phyloP scores from a whole-genome alignment of 768 basidiomycete genomes.

The Russula dissimulans region DNA sequence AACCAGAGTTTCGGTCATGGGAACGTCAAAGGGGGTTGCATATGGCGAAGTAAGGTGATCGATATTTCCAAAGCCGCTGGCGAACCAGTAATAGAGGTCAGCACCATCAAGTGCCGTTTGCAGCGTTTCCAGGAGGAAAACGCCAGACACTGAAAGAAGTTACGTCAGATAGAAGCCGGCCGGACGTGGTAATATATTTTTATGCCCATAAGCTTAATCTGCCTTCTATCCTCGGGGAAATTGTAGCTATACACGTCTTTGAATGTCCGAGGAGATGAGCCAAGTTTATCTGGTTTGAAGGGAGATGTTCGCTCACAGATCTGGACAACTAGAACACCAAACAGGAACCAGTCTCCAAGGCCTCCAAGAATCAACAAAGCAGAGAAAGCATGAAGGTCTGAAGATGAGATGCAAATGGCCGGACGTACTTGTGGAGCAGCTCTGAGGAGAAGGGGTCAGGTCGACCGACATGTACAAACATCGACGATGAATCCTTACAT shows the following conservation, averaged over 20 bases:
- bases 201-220: constrained; percentile 3
- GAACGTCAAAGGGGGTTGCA: constrained; percentile 23
- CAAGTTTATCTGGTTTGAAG: not conserved
- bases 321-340: constrained; percentile 25
- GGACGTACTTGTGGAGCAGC: constrained; percentile 4
- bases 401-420: too few relatives aligned
- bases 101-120: constrained; percentile 23
- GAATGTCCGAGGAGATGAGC: not conserved
- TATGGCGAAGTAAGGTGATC: constrained; percentile 16
- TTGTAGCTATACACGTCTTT: constrained; percentile 14
- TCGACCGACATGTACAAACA: not conserved
- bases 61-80: constrained; percentile 26
- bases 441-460: not conserved
- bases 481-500: not conserved
- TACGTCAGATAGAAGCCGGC: not conserved
- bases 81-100: constrained; percentile 26
- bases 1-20: constrained; percentile 24
- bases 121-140: constrained; percentile 22
- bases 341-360: constrained; percentile 24
- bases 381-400: not conserved
- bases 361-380: not conserved
- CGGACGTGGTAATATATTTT: not conserved
- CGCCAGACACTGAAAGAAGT: constrained; percentile 20
- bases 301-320: constrained; percentile 20
- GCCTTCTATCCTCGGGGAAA: not conserved